Conservation (phyloP, 352 stramenopile genomes). For the Globisporangium viniferum region DNA sequence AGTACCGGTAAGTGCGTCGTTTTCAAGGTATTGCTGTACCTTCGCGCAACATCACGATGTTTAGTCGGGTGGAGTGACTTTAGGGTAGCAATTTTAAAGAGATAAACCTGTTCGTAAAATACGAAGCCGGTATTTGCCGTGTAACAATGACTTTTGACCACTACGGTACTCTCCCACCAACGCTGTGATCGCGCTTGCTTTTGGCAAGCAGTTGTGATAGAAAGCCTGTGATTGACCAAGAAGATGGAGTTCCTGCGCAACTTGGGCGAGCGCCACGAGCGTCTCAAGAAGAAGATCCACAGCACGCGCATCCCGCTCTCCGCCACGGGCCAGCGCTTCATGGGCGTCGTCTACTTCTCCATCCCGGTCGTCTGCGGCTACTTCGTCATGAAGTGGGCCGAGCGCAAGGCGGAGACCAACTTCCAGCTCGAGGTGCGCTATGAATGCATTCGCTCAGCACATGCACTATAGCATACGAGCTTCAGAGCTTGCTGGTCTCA, state of each 20-base stretch:
- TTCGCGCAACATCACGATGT: neutral
- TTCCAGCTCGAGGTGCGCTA: constrained; percentile 59
- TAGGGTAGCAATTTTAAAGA: too few relatives aligned
- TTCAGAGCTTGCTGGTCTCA: neutral
- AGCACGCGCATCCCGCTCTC: constrained; percentile 88
- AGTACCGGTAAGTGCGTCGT: too few relatives aligned
- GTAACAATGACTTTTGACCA: neutral
- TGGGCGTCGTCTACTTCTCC: constrained; percentile 90
- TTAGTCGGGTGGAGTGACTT: neutral
- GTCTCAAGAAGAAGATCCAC: constrained; percentile 92
- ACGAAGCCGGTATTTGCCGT: too few relatives aligned
- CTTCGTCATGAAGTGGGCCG: constrained; percentile 91
- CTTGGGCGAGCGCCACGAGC: constrained; percentile 77
- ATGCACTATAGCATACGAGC: neutral
- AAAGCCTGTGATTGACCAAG: neutral
- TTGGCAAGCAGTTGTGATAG: neutral
- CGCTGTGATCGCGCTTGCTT: neutral
- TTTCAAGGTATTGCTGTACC: neutral
- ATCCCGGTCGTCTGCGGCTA: constrained; percentile 86
- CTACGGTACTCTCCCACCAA: neutral
- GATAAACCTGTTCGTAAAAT: too few relatives aligned
- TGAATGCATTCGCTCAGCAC: neutral
- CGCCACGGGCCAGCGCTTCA: constrained; percentile 76
- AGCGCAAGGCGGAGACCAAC: constrained; percentile 66
- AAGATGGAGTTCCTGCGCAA: constrained; percentile 77